These are phyloP conservation scores for Suillus bovinus DNA, from an alignment of 768 basidiomycete genomes.

Conservation along the genomic window DNA sequence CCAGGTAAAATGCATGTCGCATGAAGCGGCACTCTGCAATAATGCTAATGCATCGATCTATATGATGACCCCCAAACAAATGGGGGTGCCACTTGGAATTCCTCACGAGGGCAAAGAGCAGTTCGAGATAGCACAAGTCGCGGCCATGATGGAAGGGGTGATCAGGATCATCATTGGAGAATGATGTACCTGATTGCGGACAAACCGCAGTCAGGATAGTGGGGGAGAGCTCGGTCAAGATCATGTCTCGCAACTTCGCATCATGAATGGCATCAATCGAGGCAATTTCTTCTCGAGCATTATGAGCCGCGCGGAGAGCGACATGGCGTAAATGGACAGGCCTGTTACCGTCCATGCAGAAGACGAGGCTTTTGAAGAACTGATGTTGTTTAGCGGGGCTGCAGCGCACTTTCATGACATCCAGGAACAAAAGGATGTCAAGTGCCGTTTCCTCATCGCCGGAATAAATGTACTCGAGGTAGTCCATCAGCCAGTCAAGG, in stretches of 20 bases:
- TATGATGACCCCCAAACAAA: not conserved
- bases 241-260: not conserved
- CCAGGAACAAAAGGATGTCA: not conserved
- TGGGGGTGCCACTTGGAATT: not conserved
- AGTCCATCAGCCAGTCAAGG: not conserved
- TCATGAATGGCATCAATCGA: not conserved
- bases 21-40: not conserved
- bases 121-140: not conserved
- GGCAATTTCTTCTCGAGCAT: not conserved
- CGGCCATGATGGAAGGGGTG: fast-evolving
- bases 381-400: not conserved
- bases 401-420: not conserved
- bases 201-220: not conserved
- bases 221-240: not conserved
- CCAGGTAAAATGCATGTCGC: not conserved
- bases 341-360: not conserved
- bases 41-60: not conserved
- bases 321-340: not conserved
- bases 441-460: not conserved
- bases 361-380: not conserved
- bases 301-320: not conserved
- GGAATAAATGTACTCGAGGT: not conserved
- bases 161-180: not conserved
- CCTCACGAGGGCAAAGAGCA: not conserved
- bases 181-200: not conserved